Evolutionary conservation across 116 monocot genomes (phyloP).

Genomic region (Iris pallida): DNA sequence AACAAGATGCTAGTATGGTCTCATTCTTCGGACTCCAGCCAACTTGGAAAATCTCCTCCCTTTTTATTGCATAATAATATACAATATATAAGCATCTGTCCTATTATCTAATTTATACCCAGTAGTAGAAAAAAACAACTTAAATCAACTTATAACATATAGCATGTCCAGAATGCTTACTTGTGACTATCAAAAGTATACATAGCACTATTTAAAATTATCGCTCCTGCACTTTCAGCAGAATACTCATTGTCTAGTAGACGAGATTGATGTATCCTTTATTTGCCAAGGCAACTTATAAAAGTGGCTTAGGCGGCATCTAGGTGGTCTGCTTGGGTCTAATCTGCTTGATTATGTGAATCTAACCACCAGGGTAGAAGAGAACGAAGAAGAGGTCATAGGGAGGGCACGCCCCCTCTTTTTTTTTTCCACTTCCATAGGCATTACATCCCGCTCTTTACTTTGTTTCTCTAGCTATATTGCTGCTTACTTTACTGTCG

Average conservation of each 20-base stretch:
- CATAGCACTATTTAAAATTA: constrained; percentile 40
- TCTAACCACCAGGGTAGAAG: too few species aligned
- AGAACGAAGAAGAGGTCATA: too few species aligned
- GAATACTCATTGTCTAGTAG: constrained; percentile 1
- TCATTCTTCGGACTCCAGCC: constrained; percentile 99
- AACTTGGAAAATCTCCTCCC: constrained; percentile 96
- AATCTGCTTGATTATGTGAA: too few species aligned
- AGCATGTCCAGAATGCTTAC: constrained; percentile 29
- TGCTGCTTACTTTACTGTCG: too few species aligned
- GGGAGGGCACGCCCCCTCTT: too few species aligned
- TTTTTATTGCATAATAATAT: constrained; percentile 14
- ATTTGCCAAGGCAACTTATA: too few species aligned
- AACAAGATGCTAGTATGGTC: constrained; percentile 92
- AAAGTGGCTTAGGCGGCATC: too few species aligned
- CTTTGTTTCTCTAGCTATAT: too few species aligned
- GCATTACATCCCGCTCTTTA: too few species aligned
- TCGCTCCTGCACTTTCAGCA: not conserved
- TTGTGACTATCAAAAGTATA: constrained; percentile 88
- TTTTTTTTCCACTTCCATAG: too few species aligned
- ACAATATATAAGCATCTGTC: not conserved
- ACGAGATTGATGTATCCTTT: not conserved
- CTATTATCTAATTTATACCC: not conserved
- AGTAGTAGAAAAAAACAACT: not conserved
- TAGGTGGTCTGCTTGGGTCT: too few species aligned
- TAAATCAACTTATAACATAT: not conserved